Evolutionary conservation across 805 yeast genomes (phyloP), one percentile per base, ranked within the genome.

Genomic region (Grigorovia humatica): DNA sequence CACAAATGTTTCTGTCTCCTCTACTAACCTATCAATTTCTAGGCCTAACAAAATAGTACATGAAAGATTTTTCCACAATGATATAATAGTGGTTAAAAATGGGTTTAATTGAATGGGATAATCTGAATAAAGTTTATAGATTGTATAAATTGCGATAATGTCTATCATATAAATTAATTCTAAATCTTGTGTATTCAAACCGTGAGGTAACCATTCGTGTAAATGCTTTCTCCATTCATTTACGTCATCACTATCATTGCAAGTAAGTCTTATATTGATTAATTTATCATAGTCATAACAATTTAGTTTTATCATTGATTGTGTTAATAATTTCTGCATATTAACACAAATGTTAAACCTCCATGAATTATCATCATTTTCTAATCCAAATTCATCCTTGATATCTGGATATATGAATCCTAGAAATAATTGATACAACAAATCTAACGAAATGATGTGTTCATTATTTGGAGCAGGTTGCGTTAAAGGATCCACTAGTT

Each of bases 21-120:
- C 73, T 59, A 77, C 83, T 51, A 74, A 73, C 54, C 83, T 64
- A 59, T 80, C 84, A 38, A 79, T 73, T 57, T 82, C 85, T 7
- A 85, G 65, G 0, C 88, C 87, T 8, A 80, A 65, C 9, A 78
- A 64, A 1, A 85, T 73, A 2, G 81, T 73, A 53, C 74, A 75
- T 1, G 89, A 82, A 58, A 80, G 79, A 44, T 78, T 74, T 57
- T 82, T 81, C 91, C 93, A 85, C 6, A 79, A 60, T 47, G 78
- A 77, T 9, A 83, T 67, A 54, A 81, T 76, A 47, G 74, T 71
- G 19, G 77, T 76, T 47, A 80, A 60, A 59, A 82, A 85, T 19
- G 93, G 93, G 59, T 83, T 83, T 48, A 78, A 55, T 19, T 63
- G 67, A 27, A 63, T 54, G 0, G 69, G 70, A n/a, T 53, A 17